Percentiles rank a stretch among this genome's conserved stretches.
Evolutionary conservation across 1,284 basidiomycete species (phyloP).

Genomic region (Ustilago trichophora): DNA sequence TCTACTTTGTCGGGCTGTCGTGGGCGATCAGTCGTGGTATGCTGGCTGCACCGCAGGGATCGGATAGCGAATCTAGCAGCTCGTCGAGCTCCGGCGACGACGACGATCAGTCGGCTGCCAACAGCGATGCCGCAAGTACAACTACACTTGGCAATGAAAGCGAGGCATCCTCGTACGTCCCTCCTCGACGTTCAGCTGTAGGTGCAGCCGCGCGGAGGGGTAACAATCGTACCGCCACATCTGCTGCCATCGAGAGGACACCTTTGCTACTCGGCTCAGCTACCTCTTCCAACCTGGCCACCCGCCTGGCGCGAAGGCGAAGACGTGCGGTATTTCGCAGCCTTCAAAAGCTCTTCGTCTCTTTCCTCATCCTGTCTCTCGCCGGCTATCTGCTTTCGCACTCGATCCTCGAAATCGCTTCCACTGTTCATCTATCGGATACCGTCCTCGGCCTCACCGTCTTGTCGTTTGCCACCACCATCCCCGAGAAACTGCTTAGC

Average conservation of each 20-base stretch:
- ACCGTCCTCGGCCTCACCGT: constrained; percentile 60
- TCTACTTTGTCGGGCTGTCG: constrained; percentile 41
- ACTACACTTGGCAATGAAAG: constrained; percentile 35
- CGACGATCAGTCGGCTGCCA: constrained; percentile 9
- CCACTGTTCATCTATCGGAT: constrained; percentile 53
- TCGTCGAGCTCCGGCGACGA: neutral
- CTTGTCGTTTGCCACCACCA: constrained; percentile 63
- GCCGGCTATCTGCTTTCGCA: constrained; percentile 62
- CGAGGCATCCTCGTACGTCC: constrained; percentile 25
- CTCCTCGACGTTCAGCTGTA: constrained; percentile 16
- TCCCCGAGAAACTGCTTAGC: constrained; percentile 65
- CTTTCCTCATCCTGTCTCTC: constrained; percentile 51
- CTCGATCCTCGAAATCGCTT: constrained; percentile 56
- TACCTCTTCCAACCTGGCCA: constrained; percentile 28
- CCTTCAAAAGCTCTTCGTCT: constrained; percentile 30
- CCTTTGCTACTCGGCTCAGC: constrained; percentile 36
- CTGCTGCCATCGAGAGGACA: constrained; percentile 36
- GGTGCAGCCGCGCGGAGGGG: constrained; percentile 22
- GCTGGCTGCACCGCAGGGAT: constrained; percentile 27
- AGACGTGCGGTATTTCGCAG: constrained; percentile 17
- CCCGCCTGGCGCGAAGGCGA: constrained; percentile 18
- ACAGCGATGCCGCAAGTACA: constrained; percentile 27
- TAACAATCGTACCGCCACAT: constrained; percentile 26
- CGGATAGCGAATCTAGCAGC: constrained; percentile 28
- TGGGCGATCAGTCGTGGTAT: constrained; percentile 44